Base-by-base conservation (phyloP, 257 asterid species). In the Solanum sitiens region DNA sequence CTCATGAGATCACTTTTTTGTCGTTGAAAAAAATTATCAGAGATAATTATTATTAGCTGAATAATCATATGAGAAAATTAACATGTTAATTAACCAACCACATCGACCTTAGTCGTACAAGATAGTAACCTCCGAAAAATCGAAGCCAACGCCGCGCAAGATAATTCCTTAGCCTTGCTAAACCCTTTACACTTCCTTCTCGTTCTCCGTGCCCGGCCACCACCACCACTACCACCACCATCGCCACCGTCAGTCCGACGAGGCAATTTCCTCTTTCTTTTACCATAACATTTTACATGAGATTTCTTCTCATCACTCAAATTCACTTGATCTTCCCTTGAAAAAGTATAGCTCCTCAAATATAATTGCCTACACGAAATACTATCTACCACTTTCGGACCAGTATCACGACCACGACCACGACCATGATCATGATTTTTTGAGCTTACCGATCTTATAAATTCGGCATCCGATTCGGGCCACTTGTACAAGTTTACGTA, bases 391-490 rank as follows among this genome's bases (percentile, higher is more conserved):
- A 95, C 98, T 87, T 87, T 88, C 0, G 97, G 95, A 21, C 82
- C 50, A 35, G 80, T 18, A 73, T 40, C 8, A 18, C 90, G 95
- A 10, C 8, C 21, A n/a, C 9, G 84, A 56, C 27, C 27, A 35
- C 12, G 80, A 56, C 18, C 44, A 30, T 18, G 32, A 25, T 27
- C 70, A 8, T 56, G 72, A 35, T 84, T 42, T 27, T 82, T 77
- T 3, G 82, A 63, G 86, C 96, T 95, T 89, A 95, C 89, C 1
- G 98, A 95, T 21, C 95, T 63, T 9, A 96, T 94, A 86, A 96
- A 96, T 85, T 93, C 99, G 30, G 93, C 95, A 53, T 95, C 98
- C 47, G 99, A 94, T 90, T 92, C 99, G 77, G 98, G 98, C 98
- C 99, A 94, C 87, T 95, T 96, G 94, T 95, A 95, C 59, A 94